Evolutionary conservation across 1,284 basidiomycete species (phyloP), one percentile per base, ranked within the genome.

Genomic region (Cerrena zonata): DNA sequence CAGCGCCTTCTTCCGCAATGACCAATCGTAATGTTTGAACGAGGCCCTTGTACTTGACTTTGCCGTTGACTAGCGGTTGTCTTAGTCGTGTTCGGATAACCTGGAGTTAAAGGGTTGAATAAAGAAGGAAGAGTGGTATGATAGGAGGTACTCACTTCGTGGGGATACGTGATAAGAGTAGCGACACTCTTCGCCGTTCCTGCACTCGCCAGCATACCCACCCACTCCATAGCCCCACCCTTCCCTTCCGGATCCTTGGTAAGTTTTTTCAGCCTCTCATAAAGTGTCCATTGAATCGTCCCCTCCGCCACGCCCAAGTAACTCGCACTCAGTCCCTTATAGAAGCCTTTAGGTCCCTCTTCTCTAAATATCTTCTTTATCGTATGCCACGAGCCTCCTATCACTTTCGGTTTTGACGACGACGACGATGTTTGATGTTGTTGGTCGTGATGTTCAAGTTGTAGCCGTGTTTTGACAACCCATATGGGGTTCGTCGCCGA

Each of bases 231-330:
- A 3, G 74, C 57, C 1, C 81, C 77, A 12, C 84, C 80, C 52
- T 73, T 71, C 0, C 78, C 77, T 53, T 86, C 75, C 25, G 77
- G 73, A 1, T 69, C 69, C 22, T 72, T 70, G 7, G 79, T 78
- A 13, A 89, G 61, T 57, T 70, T 76, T 68, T 94, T 93, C 52
- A 94, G 67, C 30, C 80, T 76, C 65, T 99, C 96, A 67, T 99
- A 99, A 11, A 99, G 72, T 19, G 91, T 89, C 96, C 96, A 99
- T 65, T 98, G 95, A 50, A 99, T 98, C 19, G 94, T 94, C 3
- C 89, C 89, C 68, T 99, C 96, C 15, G 93, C 91, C 5, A 98
- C 95, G 26, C 96, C 96, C 15, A 99, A 77, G 68, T 97, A 94
- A 59, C 89, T 93, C 45, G 96, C 96, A 56, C 87, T 92, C 43